Conservation (phyloP, 345 rosid genomes). For the Gossypium ekmanianum region DNA sequence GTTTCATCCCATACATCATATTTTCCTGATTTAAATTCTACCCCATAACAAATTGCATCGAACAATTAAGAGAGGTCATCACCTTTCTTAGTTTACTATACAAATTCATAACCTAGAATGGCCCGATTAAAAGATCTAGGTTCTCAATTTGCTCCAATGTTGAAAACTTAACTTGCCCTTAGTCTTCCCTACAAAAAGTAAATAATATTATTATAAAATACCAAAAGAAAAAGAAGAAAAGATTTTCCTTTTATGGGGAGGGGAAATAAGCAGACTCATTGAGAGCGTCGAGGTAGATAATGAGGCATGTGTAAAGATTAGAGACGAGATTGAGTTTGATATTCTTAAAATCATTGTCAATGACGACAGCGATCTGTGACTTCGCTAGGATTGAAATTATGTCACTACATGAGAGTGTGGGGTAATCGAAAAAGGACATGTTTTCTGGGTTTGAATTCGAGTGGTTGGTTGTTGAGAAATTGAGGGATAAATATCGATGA, state of each 20-base stretch:
- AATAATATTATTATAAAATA: not conserved
- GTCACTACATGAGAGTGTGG: conserved; percentile 53
- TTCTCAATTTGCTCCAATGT: conserved; percentile 82
- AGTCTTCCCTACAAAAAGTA: conserved; percentile 54
- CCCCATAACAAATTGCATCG: conserved; percentile 30
- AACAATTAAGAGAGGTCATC: conserved; percentile 45
- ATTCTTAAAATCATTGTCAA: conserved; percentile 45
- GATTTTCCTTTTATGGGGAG: not conserved
- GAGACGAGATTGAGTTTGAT: conserved; percentile 47
- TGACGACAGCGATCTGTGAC: conserved; percentile 47
- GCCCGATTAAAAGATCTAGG: conserved; percentile 61
- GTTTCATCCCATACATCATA: too few relatives aligned
- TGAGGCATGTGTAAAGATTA: conserved; percentile 59
- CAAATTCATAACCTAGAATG: conserved; percentile 43
- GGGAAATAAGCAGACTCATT: conserved; percentile 38
- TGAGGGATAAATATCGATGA: not conserved
- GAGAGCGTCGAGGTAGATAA: conserved; percentile 59
- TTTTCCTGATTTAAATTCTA: too few relatives aligned
- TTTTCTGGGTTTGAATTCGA: not conserved
- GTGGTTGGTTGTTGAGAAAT: conserved; percentile 10
- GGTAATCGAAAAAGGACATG: conserved; percentile 79
- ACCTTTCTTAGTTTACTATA: conserved; percentile 45
- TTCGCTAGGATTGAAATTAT: conserved; percentile 52
- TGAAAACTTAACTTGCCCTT: conserved; percentile 64
- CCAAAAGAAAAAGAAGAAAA: not conserved